A percentile compares a stretch with the other conserved stretches of the same genome.
These are phyloP conservation scores for Colletotrichum gloeosporioides DNA, from an alignment of 2,329 filamentous ascomycete genomes.

Conservation along the genomic window DNA sequence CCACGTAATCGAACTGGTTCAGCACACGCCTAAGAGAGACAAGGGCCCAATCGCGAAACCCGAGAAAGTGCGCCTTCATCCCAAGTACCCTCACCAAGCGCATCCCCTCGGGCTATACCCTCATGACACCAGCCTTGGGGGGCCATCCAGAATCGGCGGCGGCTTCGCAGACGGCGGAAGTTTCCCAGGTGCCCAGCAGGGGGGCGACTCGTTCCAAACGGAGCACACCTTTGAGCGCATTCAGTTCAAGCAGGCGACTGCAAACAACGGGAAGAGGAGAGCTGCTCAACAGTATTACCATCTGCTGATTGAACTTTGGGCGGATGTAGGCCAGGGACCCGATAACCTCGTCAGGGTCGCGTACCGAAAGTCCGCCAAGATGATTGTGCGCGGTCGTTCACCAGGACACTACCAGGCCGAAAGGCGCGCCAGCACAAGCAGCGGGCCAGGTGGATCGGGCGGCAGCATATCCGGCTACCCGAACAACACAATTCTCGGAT, in stretches of 20 bases:
- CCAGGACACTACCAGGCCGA: slow-evolving; percentile 82
- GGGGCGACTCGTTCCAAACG: slow-evolving; percentile 46
- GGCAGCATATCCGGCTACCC: slow-evolving; percentile 61
- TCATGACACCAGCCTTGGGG: slow-evolving; percentile 37
- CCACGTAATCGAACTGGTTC: slow-evolving; percentile 83
- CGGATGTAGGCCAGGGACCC: slow-evolving; percentile 61
- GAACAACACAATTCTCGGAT: slow-evolving; percentile 42
- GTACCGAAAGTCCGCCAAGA: slow-evolving; percentile 75
- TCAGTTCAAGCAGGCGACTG: slow-evolving; percentile 92
- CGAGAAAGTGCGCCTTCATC: slow-evolving; percentile 69
- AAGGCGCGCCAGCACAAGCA: slow-evolving; percentile 70
- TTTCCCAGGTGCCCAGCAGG: slow-evolving; percentile 34
- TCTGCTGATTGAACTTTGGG: slow-evolving; percentile 84
- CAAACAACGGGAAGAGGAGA: slow-evolving; percentile 90
- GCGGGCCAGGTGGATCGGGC: slow-evolving; percentile 69
- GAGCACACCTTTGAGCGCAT: slow-evolving; percentile 83
- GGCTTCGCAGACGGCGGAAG: slow-evolving; percentile 38
- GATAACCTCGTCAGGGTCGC: slow-evolving; percentile 75
- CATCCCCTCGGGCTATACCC: slow-evolving; percentile 52
- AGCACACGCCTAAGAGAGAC: slow-evolving; percentile 91
- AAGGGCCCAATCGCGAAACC: slow-evolving; percentile 83
- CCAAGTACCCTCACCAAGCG: slow-evolving; percentile 62
- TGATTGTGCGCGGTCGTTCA: slow-evolving; percentile 86
- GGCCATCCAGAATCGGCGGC: slow-evolving; percentile 31
- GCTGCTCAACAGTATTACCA: slow-evolving; percentile 94